phyloP scores from a whole-genome alignment of 495 filamentous ascomycete species.

The Pyrenula massariospora region DNA sequence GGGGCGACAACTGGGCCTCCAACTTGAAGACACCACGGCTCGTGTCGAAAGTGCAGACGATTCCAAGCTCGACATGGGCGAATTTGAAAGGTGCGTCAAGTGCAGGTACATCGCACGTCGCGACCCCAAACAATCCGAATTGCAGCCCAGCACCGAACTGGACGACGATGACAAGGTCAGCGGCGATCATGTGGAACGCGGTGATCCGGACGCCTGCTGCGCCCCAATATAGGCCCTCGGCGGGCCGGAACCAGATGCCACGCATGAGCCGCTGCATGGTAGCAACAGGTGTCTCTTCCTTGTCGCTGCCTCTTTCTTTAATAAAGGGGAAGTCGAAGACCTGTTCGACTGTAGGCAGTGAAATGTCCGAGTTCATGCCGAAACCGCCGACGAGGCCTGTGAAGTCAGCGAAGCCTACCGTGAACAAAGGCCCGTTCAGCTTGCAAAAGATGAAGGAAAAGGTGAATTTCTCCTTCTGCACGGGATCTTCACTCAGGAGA shows the following conservation, averaged over 20 bases:
- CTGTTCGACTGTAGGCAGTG: conserved; percentile 16
- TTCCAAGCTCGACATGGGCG: conserved; percentile 29
- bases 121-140: conserved; percentile 27
- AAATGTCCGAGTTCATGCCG: conserved; percentile 28
- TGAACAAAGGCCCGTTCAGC: conserved; percentile 31
- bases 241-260: conserved; percentile 12
- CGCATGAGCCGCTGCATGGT: conserved; percentile 4
- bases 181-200: conserved; percentile 28
- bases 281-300: background rate
- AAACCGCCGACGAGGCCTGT: conserved; percentile 26
- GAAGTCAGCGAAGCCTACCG: conserved; percentile 28
- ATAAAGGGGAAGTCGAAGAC: conserved; percentile 29
- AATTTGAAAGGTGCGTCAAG: conserved; percentile 9
- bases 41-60: conserved; percentile 23
- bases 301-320: background rate
- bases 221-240: conserved; percentile 21
- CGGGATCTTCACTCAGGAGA: conserved; percentile 3
- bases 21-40: conserved; percentile 20
- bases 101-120: conserved; percentile 21
- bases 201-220: conserved; percentile 26
- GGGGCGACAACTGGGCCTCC: conserved; percentile 29
- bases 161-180: conserved; percentile 25
- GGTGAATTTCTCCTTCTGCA: conserved; percentile 12
- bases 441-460: conserved; percentile 25
- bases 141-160: conserved; percentile 14